Percentiles rank a stretch among this genome's conserved stretches.
Conservation (phyloP, 495 filamentous ascomycete species). For the Aspergillus kassunensis region DNA sequence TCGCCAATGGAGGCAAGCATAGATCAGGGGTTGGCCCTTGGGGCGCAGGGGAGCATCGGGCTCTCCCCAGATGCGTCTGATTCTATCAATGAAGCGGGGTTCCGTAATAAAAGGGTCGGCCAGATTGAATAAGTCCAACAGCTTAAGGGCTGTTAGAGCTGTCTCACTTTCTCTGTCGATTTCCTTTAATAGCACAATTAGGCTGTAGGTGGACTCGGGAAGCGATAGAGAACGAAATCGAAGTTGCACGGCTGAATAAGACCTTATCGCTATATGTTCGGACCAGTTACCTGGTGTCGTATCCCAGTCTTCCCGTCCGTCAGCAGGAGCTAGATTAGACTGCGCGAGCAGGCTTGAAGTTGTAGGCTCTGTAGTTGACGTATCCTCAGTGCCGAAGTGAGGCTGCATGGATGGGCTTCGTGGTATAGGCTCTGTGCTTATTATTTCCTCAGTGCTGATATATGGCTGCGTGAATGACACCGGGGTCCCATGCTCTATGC, state of each 20-base stretch:
- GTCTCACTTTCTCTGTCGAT: neutral
- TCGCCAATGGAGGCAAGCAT: slow-evolving; percentile 4
- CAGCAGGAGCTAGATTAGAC: neutral
- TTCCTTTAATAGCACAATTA: neutral
- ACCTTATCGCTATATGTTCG: neutral
- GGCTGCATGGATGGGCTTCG: neutral
- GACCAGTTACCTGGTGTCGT: neutral
- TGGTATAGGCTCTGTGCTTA: no score
- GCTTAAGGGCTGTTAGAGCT: neutral
- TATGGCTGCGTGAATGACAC: no score
- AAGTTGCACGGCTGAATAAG: neutral
- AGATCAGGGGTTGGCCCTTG: neutral
- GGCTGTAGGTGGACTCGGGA: neutral
- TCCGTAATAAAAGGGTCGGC: neutral
- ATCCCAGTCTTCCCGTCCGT: neutral
- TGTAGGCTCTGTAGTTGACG: no score
- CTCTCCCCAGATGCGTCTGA: neutral
- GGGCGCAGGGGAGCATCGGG: neutral
- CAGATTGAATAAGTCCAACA: neutral
- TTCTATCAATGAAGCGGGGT: neutral
- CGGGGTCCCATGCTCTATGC: no score
- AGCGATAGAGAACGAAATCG: slow-evolving; percentile 1
- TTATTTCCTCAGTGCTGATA: no score
- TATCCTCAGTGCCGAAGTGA: no score
- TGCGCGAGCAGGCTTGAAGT: no score